Evolutionary conservation across 768 basidiomycete species (phyloP).

Genomic region (Lanmaoa rubissima): DNA sequence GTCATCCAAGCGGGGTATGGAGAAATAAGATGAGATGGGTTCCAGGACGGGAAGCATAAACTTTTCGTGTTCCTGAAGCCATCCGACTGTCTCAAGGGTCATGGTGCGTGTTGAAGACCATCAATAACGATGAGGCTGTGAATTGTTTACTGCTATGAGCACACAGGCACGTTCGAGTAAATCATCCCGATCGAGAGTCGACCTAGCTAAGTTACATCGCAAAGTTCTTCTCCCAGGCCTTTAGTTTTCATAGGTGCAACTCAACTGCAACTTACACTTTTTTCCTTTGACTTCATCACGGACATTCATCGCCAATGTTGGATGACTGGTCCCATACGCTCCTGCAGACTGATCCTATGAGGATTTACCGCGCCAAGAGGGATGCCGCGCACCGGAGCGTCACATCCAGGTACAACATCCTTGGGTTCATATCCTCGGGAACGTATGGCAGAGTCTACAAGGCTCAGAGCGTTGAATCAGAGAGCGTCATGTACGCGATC

Average conservation of each 20-base stretch:
- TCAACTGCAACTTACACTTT: neutral
- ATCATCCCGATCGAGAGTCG: too few relatives aligned
- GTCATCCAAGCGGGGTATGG: slow-evolving; percentile 62
- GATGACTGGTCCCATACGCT: slow-evolving; percentile 38
- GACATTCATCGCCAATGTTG: slow-evolving; percentile 22
- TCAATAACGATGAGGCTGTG: neutral
- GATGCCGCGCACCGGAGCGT: slow-evolving; percentile 69
- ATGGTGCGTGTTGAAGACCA: neutral
- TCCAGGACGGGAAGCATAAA: slow-evolving; percentile 32
- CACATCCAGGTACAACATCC: slow-evolving; percentile 80
- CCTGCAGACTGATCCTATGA: slow-evolving; percentile 71
- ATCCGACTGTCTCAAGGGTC: slow-evolving; percentile 4
- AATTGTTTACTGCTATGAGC: neutral
- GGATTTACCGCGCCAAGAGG: slow-evolving; percentile 74
- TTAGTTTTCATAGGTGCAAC: neutral
- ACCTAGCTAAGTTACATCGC: too few relatives aligned
- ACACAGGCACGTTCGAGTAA: neutral
- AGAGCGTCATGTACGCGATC: slow-evolving; percentile 82
- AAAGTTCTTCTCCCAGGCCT: too few relatives aligned
- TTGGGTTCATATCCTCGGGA: slow-evolving; percentile 97
- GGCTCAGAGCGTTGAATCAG: slow-evolving; percentile 73
- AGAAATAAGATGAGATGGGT: slow-evolving; percentile 48
- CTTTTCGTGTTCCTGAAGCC: slow-evolving; percentile 18
- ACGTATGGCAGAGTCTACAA: slow-evolving; percentile 99
- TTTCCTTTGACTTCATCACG: neutral